Conservation (phyloP, 805 yeast species). For the Tetrapisispora iriomotensis region DNA sequence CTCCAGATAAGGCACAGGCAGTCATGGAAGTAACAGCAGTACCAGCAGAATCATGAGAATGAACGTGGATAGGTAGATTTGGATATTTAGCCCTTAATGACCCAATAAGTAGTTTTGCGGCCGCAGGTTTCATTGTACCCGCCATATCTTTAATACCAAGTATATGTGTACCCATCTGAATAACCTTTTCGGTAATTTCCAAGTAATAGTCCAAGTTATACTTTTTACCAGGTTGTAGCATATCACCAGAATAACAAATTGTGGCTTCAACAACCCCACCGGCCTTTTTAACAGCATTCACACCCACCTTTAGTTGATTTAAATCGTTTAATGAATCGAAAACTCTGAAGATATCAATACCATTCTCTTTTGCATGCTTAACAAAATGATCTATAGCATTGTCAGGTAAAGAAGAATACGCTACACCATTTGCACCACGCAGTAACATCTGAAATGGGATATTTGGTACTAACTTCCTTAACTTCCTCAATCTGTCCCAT, state of each 20-base stretch:
- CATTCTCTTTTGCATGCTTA: slow-evolving; percentile 81
- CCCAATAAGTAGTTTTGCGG: slow-evolving; percentile 72
- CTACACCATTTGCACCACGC: slow-evolving; percentile 98
- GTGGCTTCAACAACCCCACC: slow-evolving; percentile 99
- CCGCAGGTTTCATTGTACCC: slow-evolving; percentile 91
- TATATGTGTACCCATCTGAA: slow-evolving; percentile 87
- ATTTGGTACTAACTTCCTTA: slow-evolving; percentile 86
- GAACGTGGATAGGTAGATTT: slow-evolving; percentile 90
- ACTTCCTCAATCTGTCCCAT: slow-evolving; percentile 84
- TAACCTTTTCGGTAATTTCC: slow-evolving; percentile 68
- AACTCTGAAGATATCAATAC: slow-evolving; percentile 94
- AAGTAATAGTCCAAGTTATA: slow-evolving; percentile 86
- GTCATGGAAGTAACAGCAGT: slow-evolving; percentile 96
- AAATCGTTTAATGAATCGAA: slow-evolving; percentile 93
- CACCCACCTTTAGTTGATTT: slow-evolving; percentile 93
- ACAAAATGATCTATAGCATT: slow-evolving; percentile 97
- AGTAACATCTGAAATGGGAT: slow-evolving; percentile 97
- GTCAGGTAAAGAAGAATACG: slow-evolving; percentile 93
- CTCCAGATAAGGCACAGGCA: slow-evolving; percentile 89
- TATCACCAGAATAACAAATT: slow-evolving; percentile 95
- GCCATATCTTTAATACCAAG: slow-evolving; percentile 99
- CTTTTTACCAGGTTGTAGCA: slow-evolving; percentile 89
- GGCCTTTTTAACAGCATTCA: slow-evolving; percentile 91
- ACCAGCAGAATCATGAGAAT: slow-evolving; percentile 98
- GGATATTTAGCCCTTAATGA: slow-evolving; percentile 79